phyloP scores from a whole-genome alignment of 2,329 filamentous ascomycete species.

The Leptographium radiaticola region DNA sequence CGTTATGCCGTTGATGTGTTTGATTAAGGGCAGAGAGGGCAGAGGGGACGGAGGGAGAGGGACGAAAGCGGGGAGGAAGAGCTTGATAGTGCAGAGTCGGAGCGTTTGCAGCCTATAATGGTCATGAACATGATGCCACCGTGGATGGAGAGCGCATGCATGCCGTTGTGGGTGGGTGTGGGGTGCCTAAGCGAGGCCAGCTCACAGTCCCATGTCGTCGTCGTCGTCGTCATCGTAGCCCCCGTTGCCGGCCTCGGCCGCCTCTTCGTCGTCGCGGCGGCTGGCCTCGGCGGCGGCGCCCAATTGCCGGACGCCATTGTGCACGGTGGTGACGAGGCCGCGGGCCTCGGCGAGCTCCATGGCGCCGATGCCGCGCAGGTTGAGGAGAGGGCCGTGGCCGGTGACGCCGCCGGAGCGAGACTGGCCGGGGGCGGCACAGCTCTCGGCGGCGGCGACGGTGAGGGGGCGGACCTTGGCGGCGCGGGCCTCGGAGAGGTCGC shows the following conservation, averaged over 20 bases:
- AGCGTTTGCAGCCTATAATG: too few relatives aligned
- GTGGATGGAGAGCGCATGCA: not conserved
- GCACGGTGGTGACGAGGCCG: constrained; percentile 70
- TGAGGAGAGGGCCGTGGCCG: constrained; percentile 33
- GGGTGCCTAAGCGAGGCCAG: not conserved
- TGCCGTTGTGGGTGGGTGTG: too few relatives aligned
- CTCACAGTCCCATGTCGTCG: constrained; percentile 31
- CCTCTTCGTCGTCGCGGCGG: constrained; percentile 63
- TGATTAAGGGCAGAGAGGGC: constrained; percentile 23
- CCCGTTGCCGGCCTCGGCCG: constrained; percentile 45
- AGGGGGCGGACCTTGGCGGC: constrained; percentile 78
- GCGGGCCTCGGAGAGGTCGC: constrained; percentile 76
- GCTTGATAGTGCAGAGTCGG: not conserved
- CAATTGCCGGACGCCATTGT: constrained; percentile 77
- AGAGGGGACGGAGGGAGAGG: too few relatives aligned
- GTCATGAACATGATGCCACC: not conserved
- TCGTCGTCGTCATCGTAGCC: constrained; percentile 49
- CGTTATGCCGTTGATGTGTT: constrained; percentile 50
- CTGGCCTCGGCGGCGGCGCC: constrained; percentile 68
- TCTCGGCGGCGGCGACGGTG: constrained; percentile 19
- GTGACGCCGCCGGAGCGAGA: constrained; percentile 23
- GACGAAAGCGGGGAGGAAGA: not conserved
- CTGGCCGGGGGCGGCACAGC: not conserved
- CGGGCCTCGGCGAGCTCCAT: constrained; percentile 87
- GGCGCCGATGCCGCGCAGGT: constrained; percentile 63